Base-by-base conservation (phyloP, 352 stramenopile species). In the Saprolegnia parasitica region DNA sequence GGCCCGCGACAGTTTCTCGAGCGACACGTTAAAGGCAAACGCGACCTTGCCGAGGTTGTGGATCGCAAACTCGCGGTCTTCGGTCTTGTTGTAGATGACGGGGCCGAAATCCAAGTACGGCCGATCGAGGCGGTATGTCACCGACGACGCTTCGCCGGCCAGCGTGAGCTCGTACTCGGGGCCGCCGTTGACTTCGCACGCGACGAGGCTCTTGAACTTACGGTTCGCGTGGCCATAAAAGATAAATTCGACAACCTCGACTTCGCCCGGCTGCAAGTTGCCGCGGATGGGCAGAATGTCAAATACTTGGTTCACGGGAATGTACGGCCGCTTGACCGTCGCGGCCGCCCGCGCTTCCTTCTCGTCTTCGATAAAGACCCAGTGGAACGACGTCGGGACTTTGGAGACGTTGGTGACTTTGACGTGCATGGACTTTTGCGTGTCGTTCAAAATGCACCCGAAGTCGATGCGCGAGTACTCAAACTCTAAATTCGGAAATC, bases 361-460 rank as follows among this genome's bases (percentile, higher is more conserved):
- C 55, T 93, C 88, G 61, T 98, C 86, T 63, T 98, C 95, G 35
- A 98, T 83, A 46, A 98, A 98, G n/a, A 96, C 79, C 95, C 95
- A 98, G 1, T 81, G 77, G 62, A 96, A 98, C 26, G 72, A 75
- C 23, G 87, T 96, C 60, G 92, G 73, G 4, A 98, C 90, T 66
- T 94, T 92, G 0, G 90, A 97, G 21, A 86, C 76, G 68, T 98
- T 98, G 42, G 84, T 95, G 13, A 98, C 79, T 11, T 78, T 78
- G 39, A 98, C 73, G 18, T 68, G 75, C 63, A 96, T 81, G 23
- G 90, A 87, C 65, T 96, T 96, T 61, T 96, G 91, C 15, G 95
- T 98, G 74, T 98, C 95, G 72, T 98, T 98, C 35, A 98, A 79
- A 21, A 96, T 86, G 73, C 90, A 98, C 26, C 95, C 95, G 72